These are phyloP conservation scores for Phanerochaete sordida DNA, from an alignment of 768 basidiomycete genomes.

Conservation along the genomic window DNA sequence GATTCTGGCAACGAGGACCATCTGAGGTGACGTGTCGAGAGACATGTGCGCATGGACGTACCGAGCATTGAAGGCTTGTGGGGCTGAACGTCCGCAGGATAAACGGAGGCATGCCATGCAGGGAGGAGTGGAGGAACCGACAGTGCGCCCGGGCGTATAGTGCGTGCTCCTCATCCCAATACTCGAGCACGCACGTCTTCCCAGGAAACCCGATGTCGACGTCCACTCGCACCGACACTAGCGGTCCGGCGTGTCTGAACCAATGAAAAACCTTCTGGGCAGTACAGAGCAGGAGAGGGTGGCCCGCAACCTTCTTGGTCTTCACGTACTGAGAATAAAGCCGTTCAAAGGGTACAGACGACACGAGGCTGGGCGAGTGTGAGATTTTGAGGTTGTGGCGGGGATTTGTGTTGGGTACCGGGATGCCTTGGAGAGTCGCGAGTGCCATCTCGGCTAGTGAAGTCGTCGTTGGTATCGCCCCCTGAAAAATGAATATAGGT, in stretches of 20 bases:
- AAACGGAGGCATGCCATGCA: neutral
- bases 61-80: slow-evolving; percentile 1
- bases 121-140: neutral
- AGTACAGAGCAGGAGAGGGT: neutral
- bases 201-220: slow-evolving; percentile 2
- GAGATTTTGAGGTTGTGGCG: neutral
- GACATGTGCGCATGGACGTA: neutral
- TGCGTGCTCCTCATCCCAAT: slow-evolving; percentile 8
- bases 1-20: neutral
- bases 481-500: neutral
- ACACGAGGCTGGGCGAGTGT: neutral
- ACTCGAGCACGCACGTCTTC: slow-evolving; percentile 3
- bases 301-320: neutral
- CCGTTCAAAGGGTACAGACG: neutral
- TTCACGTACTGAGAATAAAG: slow-evolving; percentile 6
- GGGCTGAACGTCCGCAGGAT: slow-evolving; percentile 1
- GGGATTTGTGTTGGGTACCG: neutral
- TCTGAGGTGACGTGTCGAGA: too few relatives aligned
- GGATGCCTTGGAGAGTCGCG: slow-evolving; percentile 1
- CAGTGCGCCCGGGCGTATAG: neutral
- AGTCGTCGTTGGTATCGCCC: neutral
- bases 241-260: slow-evolving; percentile 7
- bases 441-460: slow-evolving; percentile 9
- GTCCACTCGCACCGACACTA: slow-evolving; percentile 5
- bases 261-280: slow-evolving; percentile 5